A percentile compares a stretch with the other conserved stretches of the same genome.
These are phyloP conservation scores for Leptodermis oblonga DNA, from an alignment of 257 asterid genomes.

Conservation along the genomic window DNA sequence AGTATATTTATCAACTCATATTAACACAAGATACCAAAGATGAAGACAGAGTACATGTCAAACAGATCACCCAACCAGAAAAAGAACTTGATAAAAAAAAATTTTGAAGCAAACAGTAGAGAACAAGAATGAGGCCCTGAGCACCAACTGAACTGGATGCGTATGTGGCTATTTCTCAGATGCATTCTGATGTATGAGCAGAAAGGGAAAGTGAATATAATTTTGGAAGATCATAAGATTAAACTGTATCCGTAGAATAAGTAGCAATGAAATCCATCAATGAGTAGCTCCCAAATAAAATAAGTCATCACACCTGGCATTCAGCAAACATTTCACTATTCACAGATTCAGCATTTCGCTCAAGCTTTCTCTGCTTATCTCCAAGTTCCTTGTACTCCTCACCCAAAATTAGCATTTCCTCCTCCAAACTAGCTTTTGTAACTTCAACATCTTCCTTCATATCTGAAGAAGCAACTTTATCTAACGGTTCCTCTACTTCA, in stretches of 20 bases:
- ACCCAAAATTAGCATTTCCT: slow-evolving; percentile 53
- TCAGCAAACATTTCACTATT: slow-evolving; percentile 90
- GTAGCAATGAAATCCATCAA: neutral
- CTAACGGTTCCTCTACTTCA: slow-evolving; percentile 23
- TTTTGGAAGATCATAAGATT: neutral
- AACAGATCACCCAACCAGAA: neutral
- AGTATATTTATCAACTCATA: neutral
- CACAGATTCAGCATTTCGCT: slow-evolving; percentile 88
- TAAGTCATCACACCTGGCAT: slow-evolving; percentile 61
- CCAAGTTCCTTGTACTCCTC: slow-evolving; percentile 67
- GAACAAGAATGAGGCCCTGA: neutral
- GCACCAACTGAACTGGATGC: neutral
- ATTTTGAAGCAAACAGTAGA: neutral
- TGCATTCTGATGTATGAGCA: neutral
- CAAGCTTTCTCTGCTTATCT: slow-evolving; percentile 70
- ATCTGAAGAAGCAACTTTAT: slow-evolving; percentile 20
- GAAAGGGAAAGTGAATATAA: neutral
- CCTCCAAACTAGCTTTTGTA: slow-evolving; percentile 51
- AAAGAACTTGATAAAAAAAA: neutral
- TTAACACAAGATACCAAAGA: neutral
- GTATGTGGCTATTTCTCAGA: neutral
- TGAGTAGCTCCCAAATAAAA: neutral
- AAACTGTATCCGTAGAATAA: no score
- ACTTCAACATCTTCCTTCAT: slow-evolving; percentile 35
- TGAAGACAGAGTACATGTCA: neutral